These are phyloP conservation scores for Acanthamoeba rhysodes DNA, from an alignment of 208 protist genomes.

Conservation along the genomic window DNA sequence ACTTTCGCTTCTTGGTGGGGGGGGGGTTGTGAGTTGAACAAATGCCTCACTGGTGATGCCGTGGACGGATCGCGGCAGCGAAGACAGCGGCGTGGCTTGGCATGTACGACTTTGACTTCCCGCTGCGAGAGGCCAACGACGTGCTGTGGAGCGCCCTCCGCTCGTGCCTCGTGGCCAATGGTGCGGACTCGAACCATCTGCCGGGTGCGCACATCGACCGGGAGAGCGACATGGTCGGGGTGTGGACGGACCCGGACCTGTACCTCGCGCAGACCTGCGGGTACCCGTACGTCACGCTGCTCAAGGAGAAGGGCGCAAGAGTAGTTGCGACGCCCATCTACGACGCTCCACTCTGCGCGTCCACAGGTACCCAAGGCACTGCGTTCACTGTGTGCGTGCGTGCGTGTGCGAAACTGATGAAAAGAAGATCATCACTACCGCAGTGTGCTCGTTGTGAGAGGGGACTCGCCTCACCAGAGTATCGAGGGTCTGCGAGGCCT, in stretches of 20 bases:
- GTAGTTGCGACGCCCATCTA: neutral
- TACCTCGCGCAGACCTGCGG: constrained; percentile 24
- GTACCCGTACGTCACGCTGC: neutral
- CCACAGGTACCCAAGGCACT: neutral
- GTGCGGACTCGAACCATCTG: neutral
- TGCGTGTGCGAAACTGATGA: too few species aligned
- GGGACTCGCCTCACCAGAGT: neutral
- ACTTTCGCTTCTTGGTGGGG: too few species aligned
- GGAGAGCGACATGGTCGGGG: neutral
- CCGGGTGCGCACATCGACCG: neutral
- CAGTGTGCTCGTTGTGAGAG: constrained; percentile 1
- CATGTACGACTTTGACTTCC: neutral
- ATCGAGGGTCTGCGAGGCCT: neutral
- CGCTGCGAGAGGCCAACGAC: constrained; percentile 17
- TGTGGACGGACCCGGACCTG: neutral
- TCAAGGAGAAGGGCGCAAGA: neutral
- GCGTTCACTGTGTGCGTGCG: neutral
- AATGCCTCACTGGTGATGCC: too few species aligned
- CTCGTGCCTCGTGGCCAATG: neutral
- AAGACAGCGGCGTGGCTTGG: neutral
- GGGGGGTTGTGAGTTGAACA: too few species aligned
- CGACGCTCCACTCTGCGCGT: neutral
- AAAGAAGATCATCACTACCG: neutral
- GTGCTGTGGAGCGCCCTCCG: neutral
- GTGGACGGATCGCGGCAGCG: too few species aligned